phyloP scores from a whole-genome alignment of 331 rosid species.

The Saraca asoca region DNA sequence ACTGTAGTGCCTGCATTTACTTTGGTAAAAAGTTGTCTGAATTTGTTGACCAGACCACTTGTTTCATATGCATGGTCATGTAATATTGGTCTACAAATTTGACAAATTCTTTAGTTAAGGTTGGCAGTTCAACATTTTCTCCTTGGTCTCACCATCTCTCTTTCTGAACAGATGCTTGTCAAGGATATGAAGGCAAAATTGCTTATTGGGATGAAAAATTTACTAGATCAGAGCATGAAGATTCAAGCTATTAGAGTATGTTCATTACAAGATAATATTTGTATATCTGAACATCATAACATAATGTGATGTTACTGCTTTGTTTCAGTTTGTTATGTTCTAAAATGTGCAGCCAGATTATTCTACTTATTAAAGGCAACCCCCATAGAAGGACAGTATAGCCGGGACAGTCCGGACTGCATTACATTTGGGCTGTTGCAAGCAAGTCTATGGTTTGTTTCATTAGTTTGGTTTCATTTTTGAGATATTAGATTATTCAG shows the following conservation, averaged over 20 bases:
- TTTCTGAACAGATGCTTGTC: constrained; percentile 51
- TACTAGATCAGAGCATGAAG: constrained; percentile 66
- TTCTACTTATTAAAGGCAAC: not conserved
- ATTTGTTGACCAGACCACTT: not conserved
- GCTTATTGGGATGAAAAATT: constrained; percentile 58
- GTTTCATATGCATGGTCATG: constrained; percentile 3
- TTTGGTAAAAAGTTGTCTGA: constrained; percentile 13
- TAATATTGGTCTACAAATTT: constrained; percentile 21
- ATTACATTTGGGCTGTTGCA: not conserved
- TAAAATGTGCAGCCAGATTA: constrained; percentile 13
- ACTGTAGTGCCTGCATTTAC: too few relatives aligned
- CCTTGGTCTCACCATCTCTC: constrained; percentile 16
- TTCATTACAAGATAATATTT: too few relatives aligned
- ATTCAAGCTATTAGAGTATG: constrained; percentile 75
- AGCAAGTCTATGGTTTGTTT: not conserved
- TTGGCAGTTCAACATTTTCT: constrained; percentile 30
- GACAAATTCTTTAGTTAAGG: not conserved
- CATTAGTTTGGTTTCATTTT: constrained; percentile 23
- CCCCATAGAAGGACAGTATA: not conserved
- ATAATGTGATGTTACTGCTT: constrained; percentile 7
- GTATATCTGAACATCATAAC: not conserved
- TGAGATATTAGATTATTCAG: not conserved
- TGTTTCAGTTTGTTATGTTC: not conserved
- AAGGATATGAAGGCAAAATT: constrained; percentile 72
- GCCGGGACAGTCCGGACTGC: not conserved